Base-by-base conservation (phyloP, 1,284 basidiomycete species). In the Leccinum cinnamomeum region DNA sequence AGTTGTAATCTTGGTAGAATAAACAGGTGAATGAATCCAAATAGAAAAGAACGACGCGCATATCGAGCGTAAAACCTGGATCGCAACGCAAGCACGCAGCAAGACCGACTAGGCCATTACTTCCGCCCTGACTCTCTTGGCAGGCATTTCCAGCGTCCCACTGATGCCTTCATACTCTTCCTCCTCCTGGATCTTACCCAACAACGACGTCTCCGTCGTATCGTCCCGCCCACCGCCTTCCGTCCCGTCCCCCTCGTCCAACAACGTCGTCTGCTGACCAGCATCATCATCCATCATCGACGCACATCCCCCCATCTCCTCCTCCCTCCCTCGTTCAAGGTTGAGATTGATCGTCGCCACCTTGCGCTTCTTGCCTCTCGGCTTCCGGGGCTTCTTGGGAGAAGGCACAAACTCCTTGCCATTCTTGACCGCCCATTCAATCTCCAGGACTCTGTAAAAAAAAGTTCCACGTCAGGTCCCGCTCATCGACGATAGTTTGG, bases 371-470 rank as follows among this genome's bases (percentile, higher is more conserved):
- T 76, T 79, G 53, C 74, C 64, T 59, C 70, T 72, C 35, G 70
- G 58, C 59, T 79, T 80, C 64, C 70, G 79, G 39, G 72, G 70
- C 59, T 79, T 81, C 76, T 84, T 88, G n/a, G 87, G 87, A 20
- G 86, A 84, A 16, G 85, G 85, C 37, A 84, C 75, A 65, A 86
- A 89, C 51, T 81, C 77, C 64, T 77, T 81, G 62, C 81, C 76
- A 67, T 89, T 82, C 75, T 84, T 84, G 70, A 88, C 82, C 2
- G 88, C 81, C 83, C 84, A 88, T 72, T 90, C 87, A 69, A 89
- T 86, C 73, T 90, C 87, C 75, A 90, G 83, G 23, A 23, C 23
- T 23, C 88, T 90, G 64, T 20, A 37, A 72, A 28, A 73, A 72
- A 74, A 67, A 69, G 68, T 70, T 66, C 58, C 16, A 60, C 33